Evolutionary conservation across 2,329 filamentous ascomycete species (phyloP), one percentile per base, ranked within the genome.

Genomic region (Pseudogymnoascus sp.): DNA sequence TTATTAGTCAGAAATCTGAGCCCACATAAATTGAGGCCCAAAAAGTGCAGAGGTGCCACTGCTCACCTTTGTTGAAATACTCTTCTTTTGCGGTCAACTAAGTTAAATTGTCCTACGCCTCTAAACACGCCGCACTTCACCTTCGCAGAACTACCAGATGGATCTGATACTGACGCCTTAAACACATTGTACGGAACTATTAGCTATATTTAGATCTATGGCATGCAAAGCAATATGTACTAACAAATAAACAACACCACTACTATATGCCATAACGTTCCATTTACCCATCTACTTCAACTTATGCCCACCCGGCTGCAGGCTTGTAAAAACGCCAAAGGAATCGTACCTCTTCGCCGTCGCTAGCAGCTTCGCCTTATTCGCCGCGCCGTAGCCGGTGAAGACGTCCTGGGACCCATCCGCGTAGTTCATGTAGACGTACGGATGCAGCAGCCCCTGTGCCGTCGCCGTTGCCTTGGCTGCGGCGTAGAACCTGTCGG

Each of bases 361-460:
- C 0, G 64, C 64, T 44, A 67, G 65, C 29, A 80, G 53, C 19
- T 69, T 75, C 3, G 68, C 68, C 42, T 77, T 65, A 17, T 77
- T 81, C 0, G 72, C 69, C 2, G 66, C 35, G 0, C 79, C 78
- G 62, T 81, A 82, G 9, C 75, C 70, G 0, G 66, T 15, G 17
- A 82, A 70, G 1, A 78, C 74, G 31, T 77, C 67, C 64, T 82
- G 79, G 21, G 70, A 71, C 37, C 70, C 67, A 9, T 74, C 73
- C 0, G 78, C 79, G 63, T 82, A 81, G 66, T 82, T 81, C 31
- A 78, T 72, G 67, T 81, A 80, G 15, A 63, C 29, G 56, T 62
- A 68, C 17, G 19, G 33, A 46, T 65, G 42, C 7, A 62, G 59
- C 9, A 65, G 29, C 10, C 62, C 63, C 23, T 37, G 13, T 19